Conservation (phyloP, 495 filamentous ascomycete genomes). For the Tuber borchii region DNA sequence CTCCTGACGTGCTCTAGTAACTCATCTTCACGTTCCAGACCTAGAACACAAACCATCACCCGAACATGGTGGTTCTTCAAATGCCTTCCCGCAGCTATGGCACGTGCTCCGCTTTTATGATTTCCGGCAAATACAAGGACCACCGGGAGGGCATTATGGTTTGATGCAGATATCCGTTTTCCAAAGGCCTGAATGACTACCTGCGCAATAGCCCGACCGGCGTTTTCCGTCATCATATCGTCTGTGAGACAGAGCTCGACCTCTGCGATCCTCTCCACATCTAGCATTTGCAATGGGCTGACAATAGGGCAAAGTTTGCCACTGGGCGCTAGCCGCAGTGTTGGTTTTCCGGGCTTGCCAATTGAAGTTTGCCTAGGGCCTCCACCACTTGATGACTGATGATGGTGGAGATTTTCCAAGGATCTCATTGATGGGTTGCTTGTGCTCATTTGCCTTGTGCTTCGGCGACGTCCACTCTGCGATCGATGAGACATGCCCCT, state of each 20-base stretch:
- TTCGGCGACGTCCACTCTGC: constrained; percentile 42
- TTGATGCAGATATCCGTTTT: constrained; percentile 39
- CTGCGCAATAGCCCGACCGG: constrained; percentile 78
- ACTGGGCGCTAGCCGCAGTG: constrained; percentile 27
- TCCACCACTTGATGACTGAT: constrained; percentile 30
- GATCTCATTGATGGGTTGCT: constrained; percentile 18
- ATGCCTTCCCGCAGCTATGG: constrained; percentile 78
- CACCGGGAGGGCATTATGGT: constrained; percentile 55
- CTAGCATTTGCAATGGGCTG: constrained; percentile 76
- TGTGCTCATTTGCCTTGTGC: constrained; percentile 20
- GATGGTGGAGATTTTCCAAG: constrained; percentile 35
- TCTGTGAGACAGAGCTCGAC: constrained; percentile 77
- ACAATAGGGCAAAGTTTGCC: constrained; percentile 72
- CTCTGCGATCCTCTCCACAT: constrained; percentile 80
- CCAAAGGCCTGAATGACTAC: constrained; percentile 60
- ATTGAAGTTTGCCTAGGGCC: constrained; percentile 8
- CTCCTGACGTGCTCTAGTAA: constrained; percentile 61
- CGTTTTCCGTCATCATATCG: constrained; percentile 86
- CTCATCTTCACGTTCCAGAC: constrained; percentile 65
- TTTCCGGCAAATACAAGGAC: constrained; percentile 83
- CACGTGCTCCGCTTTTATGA: constrained; percentile 74
- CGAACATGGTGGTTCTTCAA: constrained; percentile 71
- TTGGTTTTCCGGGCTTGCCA: constrained; percentile 28
- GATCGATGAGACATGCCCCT: constrained; percentile 49
- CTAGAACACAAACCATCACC: constrained; percentile 75